phyloP scores from a whole-genome alignment of 257 asterid species.

The Lantana camara region DNA sequence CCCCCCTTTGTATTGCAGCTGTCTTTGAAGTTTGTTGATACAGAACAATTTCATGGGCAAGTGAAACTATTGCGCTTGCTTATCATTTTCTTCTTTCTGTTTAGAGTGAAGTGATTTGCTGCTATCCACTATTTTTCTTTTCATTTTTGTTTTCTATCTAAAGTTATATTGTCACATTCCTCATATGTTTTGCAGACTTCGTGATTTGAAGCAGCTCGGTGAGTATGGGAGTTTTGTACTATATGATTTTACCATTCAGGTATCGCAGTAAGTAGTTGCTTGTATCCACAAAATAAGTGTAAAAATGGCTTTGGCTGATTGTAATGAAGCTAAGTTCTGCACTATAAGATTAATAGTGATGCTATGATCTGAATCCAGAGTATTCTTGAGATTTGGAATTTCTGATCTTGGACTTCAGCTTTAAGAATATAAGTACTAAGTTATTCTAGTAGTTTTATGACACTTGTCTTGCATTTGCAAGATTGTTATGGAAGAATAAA shows the following conservation, averaged over 20 bases:
- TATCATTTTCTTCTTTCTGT: not conserved
- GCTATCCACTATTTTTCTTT: slow-evolving; percentile 2
- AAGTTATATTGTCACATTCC: slow-evolving; percentile 13
- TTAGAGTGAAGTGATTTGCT: not conserved
- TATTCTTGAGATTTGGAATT: slow-evolving; percentile 1
- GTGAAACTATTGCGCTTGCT: slow-evolving; percentile 14
- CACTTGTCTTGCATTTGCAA: slow-evolving; percentile 9
- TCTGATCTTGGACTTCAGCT: not conserved
- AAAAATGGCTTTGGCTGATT: not conserved
- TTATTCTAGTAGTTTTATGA: not conserved
- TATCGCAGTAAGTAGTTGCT: slow-evolving; percentile 7
- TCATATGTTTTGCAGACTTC: slow-evolving; percentile 66
- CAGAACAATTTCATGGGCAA: slow-evolving; percentile 92
- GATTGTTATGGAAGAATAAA: not conserved
- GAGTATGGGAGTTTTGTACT: slow-evolving; percentile 33
- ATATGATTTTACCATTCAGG: slow-evolving; percentile 15
- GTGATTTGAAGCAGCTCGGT: slow-evolving; percentile 98
- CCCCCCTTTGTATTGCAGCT: slow-evolving; percentile 50
- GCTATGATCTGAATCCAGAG: slow-evolving; percentile 4
- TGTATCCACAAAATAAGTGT: not conserved
- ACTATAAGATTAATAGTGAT: not conserved
- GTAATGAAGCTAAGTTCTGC: not conserved
- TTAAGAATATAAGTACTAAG: not conserved
- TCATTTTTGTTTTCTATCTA: slow-evolving; percentile 7
- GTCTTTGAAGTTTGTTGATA: slow-evolving; percentile 80